Conservation (phyloP, 192 early-diverging fungal genomes). For the Oehlia diaphana region DNA sequence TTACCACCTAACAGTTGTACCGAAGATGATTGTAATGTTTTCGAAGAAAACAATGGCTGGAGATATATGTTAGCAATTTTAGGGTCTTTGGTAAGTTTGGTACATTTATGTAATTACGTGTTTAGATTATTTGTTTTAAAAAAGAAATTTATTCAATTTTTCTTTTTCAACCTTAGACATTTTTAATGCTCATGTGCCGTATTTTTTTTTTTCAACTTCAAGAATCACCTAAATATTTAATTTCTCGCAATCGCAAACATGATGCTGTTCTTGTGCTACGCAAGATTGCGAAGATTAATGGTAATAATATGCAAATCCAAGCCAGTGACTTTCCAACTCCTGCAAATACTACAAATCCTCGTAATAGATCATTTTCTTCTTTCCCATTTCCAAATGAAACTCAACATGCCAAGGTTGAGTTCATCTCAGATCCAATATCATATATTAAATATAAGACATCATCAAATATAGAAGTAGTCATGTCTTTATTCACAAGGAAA, state of each 20-base stretch:
- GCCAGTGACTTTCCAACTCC: slow-evolving; percentile 24
- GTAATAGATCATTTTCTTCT: not conserved
- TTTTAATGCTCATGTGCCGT: slow-evolving; percentile 72
- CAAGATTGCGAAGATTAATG: slow-evolving; percentile 66
- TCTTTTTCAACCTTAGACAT: slow-evolving; percentile 38
- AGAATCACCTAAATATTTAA: slow-evolving; percentile 80
- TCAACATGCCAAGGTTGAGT: not conserved
- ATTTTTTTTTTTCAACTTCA: slow-evolving; percentile 66
- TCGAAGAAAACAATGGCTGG: slow-evolving; percentile 75
- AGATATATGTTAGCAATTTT: slow-evolving; percentile 68
- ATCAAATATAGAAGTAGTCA: slow-evolving; percentile 35
- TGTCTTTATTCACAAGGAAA: slow-evolving; percentile 54
- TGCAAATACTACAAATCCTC: not conserved
- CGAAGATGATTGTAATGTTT: slow-evolving; percentile 52
- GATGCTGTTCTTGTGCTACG: slow-evolving; percentile 70
- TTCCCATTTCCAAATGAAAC: not conserved
- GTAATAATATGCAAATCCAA: slow-evolving; percentile 37
- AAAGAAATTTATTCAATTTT: not conserved
- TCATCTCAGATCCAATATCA: slow-evolving; percentile 20
- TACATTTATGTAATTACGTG: too few relatives aligned
- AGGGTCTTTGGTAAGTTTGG: slow-evolving; percentile 44
- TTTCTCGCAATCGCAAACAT: slow-evolving; percentile 60
- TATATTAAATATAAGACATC: slow-evolving; percentile 3
- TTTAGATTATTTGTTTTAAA: not conserved
- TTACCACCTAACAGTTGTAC: slow-evolving; percentile 72